Evolutionary conservation across 129 eudicot species (phyloP), one percentile per base, ranked within the genome.

Genomic region (Silybum marianum): DNA sequence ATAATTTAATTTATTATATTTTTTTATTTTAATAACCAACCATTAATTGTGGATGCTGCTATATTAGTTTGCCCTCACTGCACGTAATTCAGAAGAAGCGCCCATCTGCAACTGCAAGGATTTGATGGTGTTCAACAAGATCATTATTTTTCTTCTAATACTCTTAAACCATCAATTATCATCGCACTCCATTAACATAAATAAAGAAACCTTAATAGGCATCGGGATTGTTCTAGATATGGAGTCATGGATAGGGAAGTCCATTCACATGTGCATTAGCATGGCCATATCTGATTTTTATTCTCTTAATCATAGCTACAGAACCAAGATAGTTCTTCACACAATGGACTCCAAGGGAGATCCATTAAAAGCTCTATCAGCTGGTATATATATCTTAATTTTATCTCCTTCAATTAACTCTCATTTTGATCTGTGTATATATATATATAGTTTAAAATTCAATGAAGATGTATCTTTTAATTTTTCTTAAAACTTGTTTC

Each of bases 201-300:
- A 58, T 58, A 54, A 46, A 23, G 22, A 16, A 44, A 21, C 40
- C 1, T 19, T 12, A 48, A 4, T 60, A 38, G 18, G 1, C 22
- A 36, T 81, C 8, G 78, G 78, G n/a, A n/a, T 69, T 10, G n/a
- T 78, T 30, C 68, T 78, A 16, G 82, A 78, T 32, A 78, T 69
- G 75, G 67, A 78, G 44, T 42, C 68, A 44, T 67, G 66, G 75
- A 18, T 26, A 9, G 75, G 82, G 30, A 78, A 26, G 67, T 68
- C 82, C 66, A 68, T 78, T 42, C 22, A 78, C 82, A 68, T 26
- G 66, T 42, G 74, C 75, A 69, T 78, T 46, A 78, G 30, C 28
- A 68, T 18, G 46, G 82, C 75, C 8, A 42, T 78, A 28, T 68
- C 75, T 42, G 60, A 46, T 40, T 63, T 74, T 48, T 74, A 75